Percentiles rank a stretch among this genome's conserved stretches.
Conservation (phyloP, 139 green algal species). For the Parachlorella kessleri region DNA sequence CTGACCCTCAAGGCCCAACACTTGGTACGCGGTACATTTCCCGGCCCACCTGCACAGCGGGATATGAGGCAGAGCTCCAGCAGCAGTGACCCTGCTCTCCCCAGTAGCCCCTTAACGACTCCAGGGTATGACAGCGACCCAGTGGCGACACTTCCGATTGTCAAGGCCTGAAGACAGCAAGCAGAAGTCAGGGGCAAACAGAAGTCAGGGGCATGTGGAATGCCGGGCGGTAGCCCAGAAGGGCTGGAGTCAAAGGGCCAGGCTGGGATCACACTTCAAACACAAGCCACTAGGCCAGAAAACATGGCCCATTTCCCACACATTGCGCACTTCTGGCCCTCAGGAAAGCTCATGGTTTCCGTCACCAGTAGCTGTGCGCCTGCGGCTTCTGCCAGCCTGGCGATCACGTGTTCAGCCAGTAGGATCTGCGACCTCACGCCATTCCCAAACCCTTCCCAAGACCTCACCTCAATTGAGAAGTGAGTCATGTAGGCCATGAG, state of each 20-base stretch:
- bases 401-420: no score
- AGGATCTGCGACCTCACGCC: conserved; percentile 1
- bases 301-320: neutral
- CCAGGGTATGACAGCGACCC: conserved; percentile 25
- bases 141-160: no score
- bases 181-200: no score
- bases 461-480: neutral
- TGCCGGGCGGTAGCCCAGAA: neutral
- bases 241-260: neutral
- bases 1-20: no score
- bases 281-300: neutral
- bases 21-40: no score
- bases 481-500: conserved; percentile 22
- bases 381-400: no score
- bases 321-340: no score
- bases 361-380: no score
- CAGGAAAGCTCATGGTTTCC: no score
- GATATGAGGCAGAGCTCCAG: conserved; percentile 35
- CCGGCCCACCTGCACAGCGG: conserved; percentile 20
- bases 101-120: conserved; percentile 19
- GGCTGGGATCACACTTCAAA: neutral
- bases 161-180: no score
- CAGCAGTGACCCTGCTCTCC: neutral
- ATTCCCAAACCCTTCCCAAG: neutral
- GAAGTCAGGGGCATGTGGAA: no score